These are phyloP conservation scores for Lepidium didymum DNA, from an alignment of 345 rosid genomes.

Conservation along the genomic window DNA sequence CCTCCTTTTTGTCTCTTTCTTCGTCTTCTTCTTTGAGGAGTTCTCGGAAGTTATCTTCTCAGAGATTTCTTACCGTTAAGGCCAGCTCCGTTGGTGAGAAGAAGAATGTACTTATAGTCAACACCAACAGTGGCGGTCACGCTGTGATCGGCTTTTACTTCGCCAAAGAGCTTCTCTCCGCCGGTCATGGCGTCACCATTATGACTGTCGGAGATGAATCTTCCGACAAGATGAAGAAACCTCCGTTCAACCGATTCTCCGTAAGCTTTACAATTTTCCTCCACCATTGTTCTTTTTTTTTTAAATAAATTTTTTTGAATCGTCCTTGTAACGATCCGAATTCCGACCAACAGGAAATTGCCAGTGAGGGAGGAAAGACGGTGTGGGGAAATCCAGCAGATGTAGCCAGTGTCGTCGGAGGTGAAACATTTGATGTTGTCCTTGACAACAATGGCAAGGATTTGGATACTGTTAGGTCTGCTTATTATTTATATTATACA, in stretches of 20 bases:
- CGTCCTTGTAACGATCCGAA: neutral
- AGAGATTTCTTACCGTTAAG: constrained; percentile 25
- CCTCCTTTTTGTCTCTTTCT: constrained; percentile 22
- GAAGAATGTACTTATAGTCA: constrained; percentile 84
- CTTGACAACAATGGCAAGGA: constrained; percentile 95
- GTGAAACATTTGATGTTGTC: constrained; percentile 69
- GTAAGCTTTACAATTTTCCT: constrained; percentile 27
- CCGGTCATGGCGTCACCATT: constrained; percentile 70
- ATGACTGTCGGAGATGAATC: constrained; percentile 76
- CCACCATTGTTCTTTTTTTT: too few relatives aligned
- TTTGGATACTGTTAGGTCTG: constrained; percentile 71
- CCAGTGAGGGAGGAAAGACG: constrained; percentile 74
- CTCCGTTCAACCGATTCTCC: constrained; percentile 81
- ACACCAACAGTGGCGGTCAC: constrained; percentile 84
- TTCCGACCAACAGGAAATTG: constrained; percentile 59
- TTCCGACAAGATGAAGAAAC: constrained; percentile 91
- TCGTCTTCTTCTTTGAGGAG: constrained; percentile 19
- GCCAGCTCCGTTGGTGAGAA: constrained; percentile 51
- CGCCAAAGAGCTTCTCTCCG: constrained; percentile 75
- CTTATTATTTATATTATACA: neutral
- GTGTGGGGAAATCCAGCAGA: constrained; percentile 87
- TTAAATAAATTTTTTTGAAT: too few relatives aligned
- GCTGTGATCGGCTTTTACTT: constrained; percentile 88
- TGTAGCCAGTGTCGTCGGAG: constrained; percentile 59
- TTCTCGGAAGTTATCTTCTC: constrained; percentile 25